These are phyloP conservation scores for Sporisorium reilianum DNA, from an alignment of 1,284 basidiomycete genomes.

Conservation along the genomic window DNA sequence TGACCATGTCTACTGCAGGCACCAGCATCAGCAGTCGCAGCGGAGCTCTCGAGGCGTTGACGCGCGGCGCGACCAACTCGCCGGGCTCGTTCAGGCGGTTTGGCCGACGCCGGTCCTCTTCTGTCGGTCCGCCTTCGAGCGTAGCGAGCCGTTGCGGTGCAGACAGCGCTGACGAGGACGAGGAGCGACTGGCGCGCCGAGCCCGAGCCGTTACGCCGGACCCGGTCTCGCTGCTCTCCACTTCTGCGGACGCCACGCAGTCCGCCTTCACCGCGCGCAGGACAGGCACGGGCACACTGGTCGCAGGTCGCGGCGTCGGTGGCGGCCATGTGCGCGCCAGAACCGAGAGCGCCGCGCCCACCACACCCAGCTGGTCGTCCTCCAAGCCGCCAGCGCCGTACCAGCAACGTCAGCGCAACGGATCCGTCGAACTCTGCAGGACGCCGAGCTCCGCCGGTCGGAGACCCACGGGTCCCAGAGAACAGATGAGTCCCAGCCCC, in stretches of 20 bases:
- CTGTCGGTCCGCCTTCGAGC: slow-evolving; percentile 35
- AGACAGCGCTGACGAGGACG: slow-evolving; percentile 33
- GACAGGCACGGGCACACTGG: not conserved
- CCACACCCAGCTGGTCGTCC: slow-evolving; percentile 22
- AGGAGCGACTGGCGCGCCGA: slow-evolving; percentile 7
- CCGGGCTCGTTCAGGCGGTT: slow-evolving; percentile 34
- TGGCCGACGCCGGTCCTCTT: slow-evolving; percentile 37
- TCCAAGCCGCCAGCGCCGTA: slow-evolving; percentile 22
- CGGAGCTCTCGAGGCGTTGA: slow-evolving; percentile 28
- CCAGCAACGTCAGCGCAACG: slow-evolving; percentile 40
- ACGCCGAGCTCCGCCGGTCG: slow-evolving; percentile 51
- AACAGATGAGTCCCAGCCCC: slow-evolving; percentile 33
- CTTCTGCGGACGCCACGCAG: slow-evolving; percentile 13
- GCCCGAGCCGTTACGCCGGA: slow-evolving; percentile 36
- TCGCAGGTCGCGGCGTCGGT: slow-evolving; percentile 1
- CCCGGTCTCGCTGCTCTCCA: slow-evolving; percentile 26
- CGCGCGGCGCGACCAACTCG: slow-evolving; percentile 24
- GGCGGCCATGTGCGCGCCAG: slow-evolving; percentile 26
- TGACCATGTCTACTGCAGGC: slow-evolving; percentile 52
- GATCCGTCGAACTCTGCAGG: slow-evolving; percentile 38
- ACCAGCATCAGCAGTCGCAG: slow-evolving; percentile 59
- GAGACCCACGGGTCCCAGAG: slow-evolving; percentile 47
- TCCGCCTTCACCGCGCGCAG: slow-evolving; percentile 7
- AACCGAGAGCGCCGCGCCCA: slow-evolving; percentile 33
- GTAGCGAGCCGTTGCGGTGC: slow-evolving; percentile 17